These are phyloP conservation scores for Coniophora puteana DNA, from an alignment of 1,284 basidiomycete genomes.

Conservation along the genomic window DNA sequence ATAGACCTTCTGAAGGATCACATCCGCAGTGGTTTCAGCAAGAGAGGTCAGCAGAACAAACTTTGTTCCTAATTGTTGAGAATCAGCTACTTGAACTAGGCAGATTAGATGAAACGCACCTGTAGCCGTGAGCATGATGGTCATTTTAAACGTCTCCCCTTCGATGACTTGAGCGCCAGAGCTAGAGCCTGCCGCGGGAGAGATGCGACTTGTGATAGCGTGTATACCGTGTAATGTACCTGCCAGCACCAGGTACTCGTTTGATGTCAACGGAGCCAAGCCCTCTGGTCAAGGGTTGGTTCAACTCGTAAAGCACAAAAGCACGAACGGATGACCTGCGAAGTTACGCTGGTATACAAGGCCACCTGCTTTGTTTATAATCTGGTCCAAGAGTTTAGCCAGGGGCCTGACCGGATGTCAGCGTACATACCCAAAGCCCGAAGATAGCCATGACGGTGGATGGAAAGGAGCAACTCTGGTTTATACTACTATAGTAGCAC, in stretches of 20 bases:
- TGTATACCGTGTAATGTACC: slow-evolving; percentile 98
- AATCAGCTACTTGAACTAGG: too few relatives aligned
- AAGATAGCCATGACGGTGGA: slow-evolving; percentile 61
- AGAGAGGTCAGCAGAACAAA: slow-evolving; percentile 89
- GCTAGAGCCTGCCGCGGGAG: slow-evolving; percentile 76
- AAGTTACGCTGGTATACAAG: slow-evolving; percentile 93
- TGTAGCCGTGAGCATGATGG: slow-evolving; percentile 87
- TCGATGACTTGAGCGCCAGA: slow-evolving; percentile 94
- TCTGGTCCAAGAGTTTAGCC: slow-evolving; percentile 39
- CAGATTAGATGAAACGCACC: slow-evolving; percentile 52
- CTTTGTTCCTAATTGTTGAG: slow-evolving; percentile 69
- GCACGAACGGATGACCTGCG: slow-evolving; percentile 49
- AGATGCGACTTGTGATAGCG: slow-evolving; percentile 92
- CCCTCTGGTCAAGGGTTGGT: slow-evolving; percentile 55
- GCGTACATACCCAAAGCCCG: slow-evolving; percentile 67
- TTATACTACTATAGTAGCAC: not conserved
- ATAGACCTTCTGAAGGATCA: slow-evolving; percentile 78
- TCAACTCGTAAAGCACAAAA: slow-evolving; percentile 3
- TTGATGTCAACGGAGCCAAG: slow-evolving; percentile 85
- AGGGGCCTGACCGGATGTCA: slow-evolving; percentile 4
- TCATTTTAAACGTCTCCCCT: slow-evolving; percentile 90
- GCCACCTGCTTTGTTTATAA: slow-evolving; percentile 99
- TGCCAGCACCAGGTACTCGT: slow-evolving; percentile 95
- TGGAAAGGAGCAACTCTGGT: not conserved
- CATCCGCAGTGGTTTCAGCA: slow-evolving; percentile 70